These are phyloP conservation scores for Aspergillus transmontanensis DNA, from an alignment of 2,329 filamentous ascomycete genomes.

Conservation along the genomic window DNA sequence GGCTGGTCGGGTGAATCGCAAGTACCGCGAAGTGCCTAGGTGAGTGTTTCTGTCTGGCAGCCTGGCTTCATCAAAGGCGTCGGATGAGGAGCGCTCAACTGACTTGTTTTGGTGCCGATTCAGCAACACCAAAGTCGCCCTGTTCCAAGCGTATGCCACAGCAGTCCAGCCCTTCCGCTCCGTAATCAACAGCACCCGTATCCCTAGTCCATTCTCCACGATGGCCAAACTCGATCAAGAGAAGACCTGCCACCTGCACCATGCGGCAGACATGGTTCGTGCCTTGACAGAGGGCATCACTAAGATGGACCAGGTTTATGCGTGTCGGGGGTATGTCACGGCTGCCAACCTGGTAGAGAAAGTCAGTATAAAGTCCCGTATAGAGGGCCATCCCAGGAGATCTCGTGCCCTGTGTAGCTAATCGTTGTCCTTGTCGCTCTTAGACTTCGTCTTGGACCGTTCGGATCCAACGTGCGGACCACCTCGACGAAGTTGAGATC, in stretches of 20 bases:
- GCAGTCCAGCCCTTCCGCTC: constrained; percentile 56
- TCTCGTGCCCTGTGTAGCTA: constrained; percentile 10
- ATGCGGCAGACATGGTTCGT: constrained; percentile 60
- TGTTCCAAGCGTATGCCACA: constrained; percentile 61
- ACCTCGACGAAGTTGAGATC: constrained; percentile 33
- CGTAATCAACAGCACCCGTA: constrained; percentile 51
- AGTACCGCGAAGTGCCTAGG: constrained; percentile 64
- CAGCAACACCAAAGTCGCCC: constrained; percentile 63
- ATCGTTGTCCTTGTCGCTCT: constrained; percentile 8
- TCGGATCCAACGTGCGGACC: constrained; percentile 30
- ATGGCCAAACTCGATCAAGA: constrained; percentile 58
- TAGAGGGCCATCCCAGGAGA: not conserved
- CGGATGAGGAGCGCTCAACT: constrained; percentile 18
- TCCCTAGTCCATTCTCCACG: constrained; percentile 58
- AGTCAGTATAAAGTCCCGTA: constrained; percentile 24
- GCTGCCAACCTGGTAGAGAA: constrained; percentile 35
- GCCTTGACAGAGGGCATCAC: constrained; percentile 47
- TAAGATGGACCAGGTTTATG: constrained; percentile 39
- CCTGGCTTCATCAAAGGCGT: not conserved
- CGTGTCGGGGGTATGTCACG: constrained; percentile 37
- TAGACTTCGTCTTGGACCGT: constrained; percentile 38
- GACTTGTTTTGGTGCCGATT: constrained; percentile 9
- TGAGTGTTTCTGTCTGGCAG: constrained; percentile 25
- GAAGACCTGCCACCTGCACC: constrained; percentile 58
- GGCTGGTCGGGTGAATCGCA: constrained; percentile 54